Base-by-base conservation (phyloP, 352 stramenopile genomes). In the Pythium monospermum region DNA sequence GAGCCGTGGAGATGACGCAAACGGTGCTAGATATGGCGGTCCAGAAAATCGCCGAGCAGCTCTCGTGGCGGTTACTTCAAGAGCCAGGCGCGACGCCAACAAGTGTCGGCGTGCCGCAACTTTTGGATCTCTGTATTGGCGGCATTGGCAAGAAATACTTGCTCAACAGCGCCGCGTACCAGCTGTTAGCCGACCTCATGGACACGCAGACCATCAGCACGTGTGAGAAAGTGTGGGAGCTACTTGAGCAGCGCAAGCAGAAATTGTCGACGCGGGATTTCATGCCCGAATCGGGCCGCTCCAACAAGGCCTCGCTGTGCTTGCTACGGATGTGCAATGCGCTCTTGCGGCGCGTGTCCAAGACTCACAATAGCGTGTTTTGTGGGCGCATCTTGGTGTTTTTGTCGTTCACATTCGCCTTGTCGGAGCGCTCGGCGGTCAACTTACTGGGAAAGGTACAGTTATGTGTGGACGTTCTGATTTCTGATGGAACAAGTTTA, bases 341-440 rank as follows among this genome's bases (percentile, higher is more conserved):
- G 42, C 64, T 94, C 42, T 67, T 94, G 57, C 81, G 83, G 4
- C 79, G 83, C 22, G 57, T 92, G 41, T 94, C 83, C 25, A 92
- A 92, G 69, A 94, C 83, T 21, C 81, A 94, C 59, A 91, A 94
- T 62, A 94, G 77, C 46, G 81, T 94, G n/a, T 94, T 94, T 37
- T 94, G 83, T 39, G 83, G 83, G 36, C 85, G 85, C 56, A 94
- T 94, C 55, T 57, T 94, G 31, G 59, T 92, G 40, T 92, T 94
- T 55, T 69, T 94, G 56, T 91, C 83, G 35, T 94, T 87, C 42
- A 91, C 76, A 21, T 94, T 94, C 22, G 69, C 81, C 26, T 65
- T 94, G 8, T 91, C 81, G 25, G 83, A 94, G 61, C 79, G 82
- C 22, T 94, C 83, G 33, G 83, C 79, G 22, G 79, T 94, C 5